Base-by-base conservation (phyloP, 495 filamentous ascomycete species). In the Hypoxylon lenormandii region DNA sequence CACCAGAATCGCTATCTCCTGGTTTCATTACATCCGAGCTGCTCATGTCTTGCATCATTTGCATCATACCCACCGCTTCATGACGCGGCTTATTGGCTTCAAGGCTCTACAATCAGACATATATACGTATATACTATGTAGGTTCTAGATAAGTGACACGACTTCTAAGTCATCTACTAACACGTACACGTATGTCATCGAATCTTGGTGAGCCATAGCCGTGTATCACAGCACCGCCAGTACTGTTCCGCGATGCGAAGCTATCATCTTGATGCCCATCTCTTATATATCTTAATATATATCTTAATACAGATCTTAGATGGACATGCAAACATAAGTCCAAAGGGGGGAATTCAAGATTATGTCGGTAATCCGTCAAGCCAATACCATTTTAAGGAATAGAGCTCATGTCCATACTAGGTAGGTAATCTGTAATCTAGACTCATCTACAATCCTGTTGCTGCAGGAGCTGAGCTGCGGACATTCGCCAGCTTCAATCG, bases 31-130 rank as follows among this genome's bases (percentile, higher is more conserved):
- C 50, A 18, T 50, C 57, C 18, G 16, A 61, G 42, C 40, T 54
- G 50, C 26, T 56, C 36, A 28, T 57, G 21, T 51, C 64, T 67
- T 67, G 64, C 64, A 67, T 61, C 56, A 67, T 67, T 67, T 67
- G 64, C 64, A 67, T 61, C 56, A 67, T 67, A 49, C 57, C 64
- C 23, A 56, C 45, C 28, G 22, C 42, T 56, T 45, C 64, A 61
- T 67, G 64, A 67, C 64, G 64, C 64, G 64, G 64, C 64, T 61
- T 54, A n/a, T 45, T 50, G 43, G 43, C 43, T 61, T 33, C 6
- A 53, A 30, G 37, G 36, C n/a, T 30, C 19, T 6, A 18, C 16
- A 28, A 64, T 10, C 49, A 55, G 22, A 40, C 42, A 52, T 53
- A 21, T 18, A 19, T 49, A 26, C 23, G 30, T 42, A 28, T 66